These are phyloP conservation scores for Mrakia frigida DNA, from an alignment of 768 basidiomycete species.

Conservation along the genomic window DNA sequence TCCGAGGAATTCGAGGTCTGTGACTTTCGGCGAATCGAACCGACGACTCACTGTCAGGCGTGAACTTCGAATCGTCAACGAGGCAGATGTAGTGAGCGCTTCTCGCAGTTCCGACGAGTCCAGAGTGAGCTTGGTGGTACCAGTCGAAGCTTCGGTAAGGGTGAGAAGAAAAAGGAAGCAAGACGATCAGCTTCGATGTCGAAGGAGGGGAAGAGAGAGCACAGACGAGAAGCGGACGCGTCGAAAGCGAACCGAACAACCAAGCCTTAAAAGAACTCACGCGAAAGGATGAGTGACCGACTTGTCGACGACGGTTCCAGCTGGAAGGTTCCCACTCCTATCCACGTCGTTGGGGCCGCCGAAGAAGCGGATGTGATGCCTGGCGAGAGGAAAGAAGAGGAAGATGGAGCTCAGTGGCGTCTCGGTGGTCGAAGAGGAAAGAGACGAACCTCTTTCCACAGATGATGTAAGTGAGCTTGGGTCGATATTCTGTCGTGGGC, in stretches of 20 bases:
- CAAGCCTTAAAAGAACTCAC: too few species aligned
- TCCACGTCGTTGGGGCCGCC: slow-evolving; percentile 5
- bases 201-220: too few species aligned
- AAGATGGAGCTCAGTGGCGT: neutral
- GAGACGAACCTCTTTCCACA: slow-evolving; percentile 39
- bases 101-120: slow-evolving; percentile 34
- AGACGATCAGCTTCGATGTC: neutral
- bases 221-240: too few species aligned
- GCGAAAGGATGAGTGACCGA: neutral
- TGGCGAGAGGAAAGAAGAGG: neutral
- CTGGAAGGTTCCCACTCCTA: slow-evolving; percentile 2
- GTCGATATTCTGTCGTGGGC: slow-evolving; percentile 36
- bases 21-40: neutral
- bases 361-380: slow-evolving; percentile 26
- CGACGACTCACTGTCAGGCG: slow-evolving; percentile 19
- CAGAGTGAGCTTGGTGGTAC: slow-evolving; percentile 36
- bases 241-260: too few species aligned
- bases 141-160: slow-evolving; percentile 18
- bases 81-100: slow-evolving; percentile 37
- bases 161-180: neutral
- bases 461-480: slow-evolving; percentile 42
- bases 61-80: slow-evolving; percentile 33
- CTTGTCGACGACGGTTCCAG: slow-evolving; percentile 14
- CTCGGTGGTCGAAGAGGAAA: neutral
- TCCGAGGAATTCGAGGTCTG: too few species aligned